These are phyloP conservation scores for Picochlorum sp. DNA, from an alignment of 139 green algal species.

Conservation along the genomic window DNA sequence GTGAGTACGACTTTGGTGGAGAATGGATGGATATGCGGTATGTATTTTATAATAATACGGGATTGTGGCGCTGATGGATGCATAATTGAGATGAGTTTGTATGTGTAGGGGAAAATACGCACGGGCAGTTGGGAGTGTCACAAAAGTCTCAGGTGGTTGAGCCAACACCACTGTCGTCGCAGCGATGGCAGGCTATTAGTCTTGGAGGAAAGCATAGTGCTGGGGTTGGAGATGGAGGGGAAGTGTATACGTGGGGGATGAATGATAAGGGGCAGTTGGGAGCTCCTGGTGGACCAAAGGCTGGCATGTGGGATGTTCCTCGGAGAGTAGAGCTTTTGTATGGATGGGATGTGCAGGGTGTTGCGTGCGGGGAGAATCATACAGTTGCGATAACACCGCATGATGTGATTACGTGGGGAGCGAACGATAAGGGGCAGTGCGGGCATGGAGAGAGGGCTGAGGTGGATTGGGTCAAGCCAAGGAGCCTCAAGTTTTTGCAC, in stretches of 20 bases:
- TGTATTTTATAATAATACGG: conserved; percentile 8
- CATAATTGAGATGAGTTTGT: too few relatives aligned
- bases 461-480: conserved; percentile 43
- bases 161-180: conserved; percentile 42
- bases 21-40: conserved; percentile 75
- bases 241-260: conserved; percentile 72
- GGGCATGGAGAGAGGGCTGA: conserved; percentile 58
- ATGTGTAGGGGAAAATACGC: conserved; percentile 22
- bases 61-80: too few relatives aligned
- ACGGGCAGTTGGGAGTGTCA: conserved; percentile 40
- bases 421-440: conserved; percentile 70
- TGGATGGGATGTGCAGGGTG: conserved; percentile 42
- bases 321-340: conserved; percentile 46
- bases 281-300: conserved; percentile 22
- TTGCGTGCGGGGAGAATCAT: conserved; percentile 53
- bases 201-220: conserved; percentile 56
- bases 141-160: conserved; percentile 27
- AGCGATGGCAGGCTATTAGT: conserved; percentile 59
- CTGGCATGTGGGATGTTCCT: conserved; percentile 35
- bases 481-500: conserved; percentile 41
- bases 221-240: conserved; percentile 42
- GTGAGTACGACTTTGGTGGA: conserved; percentile 60
- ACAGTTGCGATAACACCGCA: conserved; percentile 63
- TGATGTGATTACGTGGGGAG: conserved; percentile 74
- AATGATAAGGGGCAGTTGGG: conserved; percentile 57